phyloP scores from a whole-genome alignment of 768 basidiomycete genomes.

The Tylopilus subfusipes region DNA sequence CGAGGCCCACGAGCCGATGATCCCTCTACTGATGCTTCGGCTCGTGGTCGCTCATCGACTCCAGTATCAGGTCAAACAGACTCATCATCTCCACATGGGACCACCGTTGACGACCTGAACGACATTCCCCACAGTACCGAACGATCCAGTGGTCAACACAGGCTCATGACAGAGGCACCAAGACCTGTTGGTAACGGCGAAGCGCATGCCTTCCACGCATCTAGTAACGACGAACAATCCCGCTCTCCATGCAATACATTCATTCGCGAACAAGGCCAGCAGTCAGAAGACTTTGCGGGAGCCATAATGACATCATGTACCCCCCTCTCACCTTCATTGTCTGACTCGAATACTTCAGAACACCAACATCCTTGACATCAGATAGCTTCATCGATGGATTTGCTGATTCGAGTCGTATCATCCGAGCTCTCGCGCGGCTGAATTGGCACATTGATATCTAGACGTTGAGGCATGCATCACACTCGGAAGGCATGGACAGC shows the following conservation, averaged over 20 bases:
- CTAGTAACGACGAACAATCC: slow-evolving; percentile 12
- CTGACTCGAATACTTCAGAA: slow-evolving; percentile 22
- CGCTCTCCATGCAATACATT: slow-evolving; percentile 1
- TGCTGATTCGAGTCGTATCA: slow-evolving; percentile 10
- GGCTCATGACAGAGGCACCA: slow-evolving; percentile 15
- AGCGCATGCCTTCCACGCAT: slow-evolving; percentile 6
- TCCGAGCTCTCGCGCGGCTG: slow-evolving; percentile 5
- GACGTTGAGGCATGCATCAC: slow-evolving; percentile 15
- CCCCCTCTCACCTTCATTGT: slow-evolving; percentile 27
- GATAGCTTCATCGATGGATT: slow-evolving; percentile 38
- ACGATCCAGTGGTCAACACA: slow-evolving; percentile 17
- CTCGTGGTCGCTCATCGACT: slow-evolving; percentile 27
- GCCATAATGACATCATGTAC: slow-evolving; percentile 19
- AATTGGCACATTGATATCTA: slow-evolving; percentile 11
- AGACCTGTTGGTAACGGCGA: slow-evolving; percentile 8
- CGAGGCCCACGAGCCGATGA: slow-evolving; percentile 14
- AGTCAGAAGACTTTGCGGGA: slow-evolving; percentile 9
- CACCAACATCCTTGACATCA: slow-evolving; percentile 34
- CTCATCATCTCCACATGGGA: slow-evolving; percentile 26
- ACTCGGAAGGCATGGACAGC: slow-evolving; percentile 21
- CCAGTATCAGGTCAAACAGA: slow-evolving; percentile 36
- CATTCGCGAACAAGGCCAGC: slow-evolving; percentile 5
- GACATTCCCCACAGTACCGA: slow-evolving; percentile 27
- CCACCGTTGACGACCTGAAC: slow-evolving; percentile 27
- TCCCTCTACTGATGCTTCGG: slow-evolving; percentile 6